phyloP scores from a whole-genome alignment of 306 rosid species.

The Pyrus communis region DNA sequence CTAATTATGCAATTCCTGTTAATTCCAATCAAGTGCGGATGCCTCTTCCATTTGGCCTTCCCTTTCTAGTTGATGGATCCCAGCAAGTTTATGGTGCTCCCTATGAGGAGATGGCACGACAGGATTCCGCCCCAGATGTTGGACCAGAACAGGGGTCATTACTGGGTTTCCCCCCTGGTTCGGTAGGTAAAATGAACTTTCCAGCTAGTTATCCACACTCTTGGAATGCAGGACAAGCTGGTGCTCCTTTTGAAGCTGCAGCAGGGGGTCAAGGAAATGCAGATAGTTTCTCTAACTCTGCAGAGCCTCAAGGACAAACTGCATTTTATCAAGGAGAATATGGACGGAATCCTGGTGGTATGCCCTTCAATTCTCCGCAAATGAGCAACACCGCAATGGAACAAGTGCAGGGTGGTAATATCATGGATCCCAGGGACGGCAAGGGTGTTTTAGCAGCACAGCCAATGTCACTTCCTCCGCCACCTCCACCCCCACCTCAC shows the following conservation, averaged over 20 bases:
- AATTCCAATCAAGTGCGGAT: conserved; percentile 67
- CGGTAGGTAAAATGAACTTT: conserved; percentile 42
- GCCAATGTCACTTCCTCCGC: conserved; percentile 47
- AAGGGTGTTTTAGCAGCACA: conserved; percentile 66
- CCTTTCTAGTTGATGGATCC: conserved; percentile 64
- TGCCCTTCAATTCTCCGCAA: conserved; percentile 20
- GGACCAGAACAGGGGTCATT: conserved; percentile 65
- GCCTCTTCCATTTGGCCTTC: conserved; percentile 58
- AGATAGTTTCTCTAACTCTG: conserved; percentile 27
- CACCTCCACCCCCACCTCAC: conserved; percentile 53
- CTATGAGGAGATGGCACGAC: conserved; percentile 67
- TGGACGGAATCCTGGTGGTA: conserved; percentile 25
- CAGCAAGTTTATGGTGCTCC: conserved; percentile 69
- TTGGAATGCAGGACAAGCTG: conserved; percentile 61
- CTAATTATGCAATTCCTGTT: conserved; percentile 44
- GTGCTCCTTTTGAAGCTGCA: conserved; percentile 48
- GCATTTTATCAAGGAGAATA: conserved; percentile 40
- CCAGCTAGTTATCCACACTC: conserved; percentile 53
- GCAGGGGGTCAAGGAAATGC: conserved; percentile 25
- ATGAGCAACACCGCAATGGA: conserved; percentile 28
- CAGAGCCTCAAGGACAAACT: conserved; percentile 37
- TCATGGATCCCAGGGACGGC: conserved; percentile 66
- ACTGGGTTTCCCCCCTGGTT: conserved; percentile 69
- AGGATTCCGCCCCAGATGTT: conserved; percentile 56
- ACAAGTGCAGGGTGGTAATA: conserved; percentile 42